Evolutionary conservation across 495 filamentous ascomycete genomes (phyloP).

Genomic region (Penicillium lagena): DNA sequence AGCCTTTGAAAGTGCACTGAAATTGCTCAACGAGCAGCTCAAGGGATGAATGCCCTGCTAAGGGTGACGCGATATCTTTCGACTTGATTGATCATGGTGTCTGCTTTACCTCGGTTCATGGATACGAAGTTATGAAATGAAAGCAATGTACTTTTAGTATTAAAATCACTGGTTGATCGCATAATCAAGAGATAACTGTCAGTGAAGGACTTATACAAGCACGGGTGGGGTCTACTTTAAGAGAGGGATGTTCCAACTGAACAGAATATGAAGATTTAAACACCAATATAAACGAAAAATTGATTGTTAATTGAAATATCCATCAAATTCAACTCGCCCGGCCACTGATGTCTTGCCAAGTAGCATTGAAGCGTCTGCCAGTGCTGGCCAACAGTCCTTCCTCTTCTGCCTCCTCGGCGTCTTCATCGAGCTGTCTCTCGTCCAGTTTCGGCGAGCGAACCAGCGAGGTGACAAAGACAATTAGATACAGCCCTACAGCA

Average conservation of each 20-base stretch:
- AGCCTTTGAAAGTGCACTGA: constrained; percentile 73
- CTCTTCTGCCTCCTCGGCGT: constrained; percentile 91
- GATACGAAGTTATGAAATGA: too few relatives aligned
- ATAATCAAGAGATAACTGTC: too few relatives aligned
- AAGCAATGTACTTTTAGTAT: too few relatives aligned
- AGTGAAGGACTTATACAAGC: too few relatives aligned
- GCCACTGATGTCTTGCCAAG: constrained; percentile 81
- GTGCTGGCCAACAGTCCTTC: constrained; percentile 83
- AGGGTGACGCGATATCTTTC: neutral
- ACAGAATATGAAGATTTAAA: neutral
- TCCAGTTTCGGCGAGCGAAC: constrained; percentile 75
- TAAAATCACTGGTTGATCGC: too few relatives aligned
- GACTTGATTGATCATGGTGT: neutral
- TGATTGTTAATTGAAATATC: neutral
- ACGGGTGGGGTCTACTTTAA: too few relatives aligned
- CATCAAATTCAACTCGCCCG: constrained; percentile 18
- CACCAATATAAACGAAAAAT: neutral
- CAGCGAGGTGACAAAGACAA: constrained; percentile 67
- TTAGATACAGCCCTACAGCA: constrained; percentile 59
- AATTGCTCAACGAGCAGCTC: constrained; percentile 48
- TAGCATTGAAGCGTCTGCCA: constrained; percentile 71
- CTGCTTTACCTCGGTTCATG: too few relatives aligned
- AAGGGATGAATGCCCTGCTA: constrained; percentile 8
- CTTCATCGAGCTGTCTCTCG: constrained; percentile 70
- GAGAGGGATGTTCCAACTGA: too few relatives aligned